Evolutionary conservation across 306 rosid genomes (phyloP), one percentile per base, ranked within the genome.

Genomic region (Dryas octopetala): DNA sequence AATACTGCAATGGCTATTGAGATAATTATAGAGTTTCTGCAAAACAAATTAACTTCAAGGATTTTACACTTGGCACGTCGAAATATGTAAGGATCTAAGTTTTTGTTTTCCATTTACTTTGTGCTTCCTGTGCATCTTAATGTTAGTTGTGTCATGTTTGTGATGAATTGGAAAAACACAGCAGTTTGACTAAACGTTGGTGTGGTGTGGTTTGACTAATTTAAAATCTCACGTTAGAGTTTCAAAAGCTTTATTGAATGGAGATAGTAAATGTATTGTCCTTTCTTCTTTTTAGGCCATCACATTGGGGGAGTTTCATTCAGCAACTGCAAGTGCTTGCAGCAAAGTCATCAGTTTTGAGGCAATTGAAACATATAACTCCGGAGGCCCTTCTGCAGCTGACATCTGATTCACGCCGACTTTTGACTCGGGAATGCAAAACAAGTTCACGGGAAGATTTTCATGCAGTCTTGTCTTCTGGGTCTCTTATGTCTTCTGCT

Each of bases 1-100:
- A 91, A 91, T 85, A 85, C 91, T 23, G 83, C 79, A 26, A 76
- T 88, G 82, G 95, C 98, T 71, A 76, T 91, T 73, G 93, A 85
- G 84, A 83, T 95, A 55, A 88, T 91, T 79, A 88, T 74, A 51
- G 88, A 90, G 75, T 78, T 91, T 76, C 82, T 90, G 68, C 89
- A 86, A 66, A 90, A 86, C 81, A 86, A 89, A 80, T 84, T 55
- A 75, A 91, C 91, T 63, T 85, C 92, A 70, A 90, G 86, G 80
- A 81, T 95, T 79, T 81, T 95, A 72, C 78, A 69, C 85, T 78
- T 95, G 81, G 92, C 96, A 46, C 89, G 83, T 73, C 85, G 71
- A 72, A 91, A 90, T 87, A 81, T 95, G 97, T 95, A 89, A 82
- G 91, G 63, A 60, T 76, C 80, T 84, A 60, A 62, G 64, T 83